Evolutionary conservation across 805 yeast species (phyloP).

Genomic region (Candida ipomoeae): DNA sequence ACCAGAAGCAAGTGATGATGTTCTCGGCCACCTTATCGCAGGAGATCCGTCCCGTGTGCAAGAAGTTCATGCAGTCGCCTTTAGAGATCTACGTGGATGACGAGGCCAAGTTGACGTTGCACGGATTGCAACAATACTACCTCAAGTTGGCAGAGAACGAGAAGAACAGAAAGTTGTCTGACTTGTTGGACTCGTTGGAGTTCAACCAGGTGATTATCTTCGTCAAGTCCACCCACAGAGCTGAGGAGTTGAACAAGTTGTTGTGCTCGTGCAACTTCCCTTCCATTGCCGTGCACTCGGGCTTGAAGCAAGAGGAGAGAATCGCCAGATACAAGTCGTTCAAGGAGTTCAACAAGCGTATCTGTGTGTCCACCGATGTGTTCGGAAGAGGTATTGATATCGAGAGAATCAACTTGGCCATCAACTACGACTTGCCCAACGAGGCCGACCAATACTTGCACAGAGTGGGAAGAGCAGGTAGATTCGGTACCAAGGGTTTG

Average conservation of each 20-base stretch:
- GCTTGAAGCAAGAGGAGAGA: slow-evolving; percentile 96
- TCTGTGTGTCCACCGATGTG: slow-evolving; percentile 97
- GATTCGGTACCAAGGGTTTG: slow-evolving; percentile 98
- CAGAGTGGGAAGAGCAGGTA: slow-evolving; percentile 99
- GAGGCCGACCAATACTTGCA: slow-evolving; percentile 98
- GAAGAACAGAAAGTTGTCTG: slow-evolving; percentile 89
- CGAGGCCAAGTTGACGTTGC: slow-evolving; percentile 94
- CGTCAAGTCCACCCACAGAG: slow-evolving; percentile 88
- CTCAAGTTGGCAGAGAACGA: slow-evolving; percentile 85
- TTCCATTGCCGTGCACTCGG: slow-evolving; percentile 93
- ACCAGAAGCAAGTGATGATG: slow-evolving; percentile 99
- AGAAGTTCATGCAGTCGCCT: slow-evolving; percentile 97
- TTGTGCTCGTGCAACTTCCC: slow-evolving; percentile 94
- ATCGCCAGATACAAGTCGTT: slow-evolving; percentile 92
- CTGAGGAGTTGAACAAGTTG: slow-evolving; percentile 83
- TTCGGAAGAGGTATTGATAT: slow-evolving; percentile 99
- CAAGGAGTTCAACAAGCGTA: slow-evolving; percentile 97
- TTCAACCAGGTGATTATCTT: slow-evolving; percentile 97
- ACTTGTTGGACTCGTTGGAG: slow-evolving; percentile 87
- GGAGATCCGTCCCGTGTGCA: slow-evolving; percentile 94
- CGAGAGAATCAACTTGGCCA: slow-evolving; percentile 96
- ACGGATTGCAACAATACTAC: slow-evolving; percentile 96
- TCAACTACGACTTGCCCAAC: slow-evolving; percentile 92
- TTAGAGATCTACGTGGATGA: slow-evolving; percentile 96
- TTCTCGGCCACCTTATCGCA: slow-evolving; percentile 93